Conservation (phyloP, 1,284 basidiomycete species). For the Trichosporon coremiiforme region DNA sequence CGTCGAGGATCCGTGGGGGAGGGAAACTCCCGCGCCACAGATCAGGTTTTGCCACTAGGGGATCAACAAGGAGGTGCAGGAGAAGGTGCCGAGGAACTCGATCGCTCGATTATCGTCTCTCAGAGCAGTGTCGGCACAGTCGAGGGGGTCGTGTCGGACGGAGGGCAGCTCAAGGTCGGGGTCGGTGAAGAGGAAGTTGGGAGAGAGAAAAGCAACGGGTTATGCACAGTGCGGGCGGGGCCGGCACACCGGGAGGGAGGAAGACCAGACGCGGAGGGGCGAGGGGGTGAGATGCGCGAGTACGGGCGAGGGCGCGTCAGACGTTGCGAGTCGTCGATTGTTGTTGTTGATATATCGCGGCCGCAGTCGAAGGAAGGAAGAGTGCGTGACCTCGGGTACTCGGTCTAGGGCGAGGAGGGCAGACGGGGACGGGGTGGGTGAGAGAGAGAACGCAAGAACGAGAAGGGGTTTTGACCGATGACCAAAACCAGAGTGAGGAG, state of each 20-base stretch:
- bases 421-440: neutral
- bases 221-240: neutral
- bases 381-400: neutral
- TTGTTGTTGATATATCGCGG: slow-evolving; percentile 10
- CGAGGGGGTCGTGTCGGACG: neutral
- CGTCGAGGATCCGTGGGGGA: slow-evolving; percentile 26
- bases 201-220: neutral
- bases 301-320: neutral
- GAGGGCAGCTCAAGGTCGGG: neutral
- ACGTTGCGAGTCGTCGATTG: slow-evolving; percentile 1
- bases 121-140: neutral
- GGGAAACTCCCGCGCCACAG: slow-evolving; percentile 26
- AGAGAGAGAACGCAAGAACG: neutral
- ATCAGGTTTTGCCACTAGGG: slow-evolving; percentile 14
- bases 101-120: slow-evolving; percentile 6
- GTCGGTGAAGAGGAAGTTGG: no score
- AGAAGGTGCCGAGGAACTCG: neutral
- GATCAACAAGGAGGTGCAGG: neutral
- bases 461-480: neutral
- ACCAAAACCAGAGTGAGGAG: neutral
- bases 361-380: neutral
- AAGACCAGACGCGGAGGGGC: neutral
- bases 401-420: neutral
- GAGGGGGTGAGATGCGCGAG: neutral
- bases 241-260: neutral